Base-by-base conservation (phyloP, 208 protist species). In the Wallacemonas collosoma region DNA sequence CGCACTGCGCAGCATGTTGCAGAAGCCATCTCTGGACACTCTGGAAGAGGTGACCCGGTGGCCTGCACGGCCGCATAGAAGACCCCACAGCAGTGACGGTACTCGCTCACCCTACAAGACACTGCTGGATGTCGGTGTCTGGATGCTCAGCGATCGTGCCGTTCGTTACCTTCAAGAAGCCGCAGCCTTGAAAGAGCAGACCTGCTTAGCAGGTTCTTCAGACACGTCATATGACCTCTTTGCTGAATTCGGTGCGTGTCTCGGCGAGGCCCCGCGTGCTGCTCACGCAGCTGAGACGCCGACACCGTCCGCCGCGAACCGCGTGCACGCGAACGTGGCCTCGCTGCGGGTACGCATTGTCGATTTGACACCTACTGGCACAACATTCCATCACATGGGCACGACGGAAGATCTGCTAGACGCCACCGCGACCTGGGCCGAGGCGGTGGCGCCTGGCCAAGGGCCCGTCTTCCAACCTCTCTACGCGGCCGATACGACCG, bases 91-190 rank as follows among this genome's bases (percentile, higher is more conserved):
- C 26, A 26, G 26, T 26, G 26, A 26, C 26, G 26, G 26, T 26
- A 26, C 26, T 26, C 26, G 26, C 26, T 26, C 26, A 11, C 35
- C 39, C 6, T 35, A 53, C 36, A n/a, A 15, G 5, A 9, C 38
- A 50, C 66, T 80, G 6, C 70, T 87, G 39, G 85, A 90, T 43
- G 63, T 72, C 1, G 84, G 84, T 8, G 53, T 89, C 5, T 89
- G 84, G 84, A 50, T 89, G 62, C 71, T 89, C 36, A 86, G 80
- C 66, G 76, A 82, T 55, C 74, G 75, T 35, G 84, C 84, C 8
- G 77, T 86, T 41, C 72, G 58, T 55, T 71, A 72, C 40, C 60
- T 85, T 12, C 15, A 6, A 35, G 58, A 38, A 6, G 14, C 58
- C 58, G 40, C 41, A 47, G 26, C 26, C 26, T 26, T 26, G 26